Evolutionary conservation across 257 asterid species (phyloP), one percentile per base, ranked within the genome.

Genomic region (Forsythia viridissima): DNA sequence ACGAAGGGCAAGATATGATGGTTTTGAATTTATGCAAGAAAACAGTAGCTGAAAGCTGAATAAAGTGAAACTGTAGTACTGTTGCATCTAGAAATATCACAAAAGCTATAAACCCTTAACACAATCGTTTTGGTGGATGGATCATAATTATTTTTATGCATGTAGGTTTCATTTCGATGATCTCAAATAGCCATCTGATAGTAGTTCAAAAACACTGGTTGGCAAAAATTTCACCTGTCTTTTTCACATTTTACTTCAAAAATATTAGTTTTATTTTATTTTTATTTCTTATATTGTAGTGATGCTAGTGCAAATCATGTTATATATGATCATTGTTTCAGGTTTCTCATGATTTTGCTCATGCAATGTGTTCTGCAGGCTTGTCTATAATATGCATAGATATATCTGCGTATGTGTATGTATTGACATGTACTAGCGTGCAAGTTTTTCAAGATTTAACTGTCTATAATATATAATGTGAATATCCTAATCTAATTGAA

Each of bases 401-500:
- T 52, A 18, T 18, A 15, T 18, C 8, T 16, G 9, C 9, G 52
- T 12, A 5, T 52, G 15, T 16, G 24, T 5, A 52, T 16, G 24
- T 5, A 6, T 52, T 52, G 63, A 16, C 63, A 15, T 52, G 63
- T 52, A 2, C 9, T 18, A 46, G 55, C 24, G 0, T 52, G 24
- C 24, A 18, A 4, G 9, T 52, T 6, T 52, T 52, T 52, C 63
- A 16, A 52, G 20, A 52, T 52, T 52, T 18, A 16, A 5, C 63
- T 46, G 16, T 1, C 24, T 52, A 52, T 52, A 18, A 42, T 48
- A 21, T 77, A 55, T 37, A 77, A 61, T 61, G 30, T 84, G 76
- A 61, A 52, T 52, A 66, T 20, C 59, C 73, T 73, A 21, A 39
- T 69, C 12, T 72, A 61, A 24, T 66, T 78, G 61, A 73, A 51